Evolutionary conservation across 768 basidiomycete species (phyloP).

Genomic region (Atractiella rhizophila): DNA sequence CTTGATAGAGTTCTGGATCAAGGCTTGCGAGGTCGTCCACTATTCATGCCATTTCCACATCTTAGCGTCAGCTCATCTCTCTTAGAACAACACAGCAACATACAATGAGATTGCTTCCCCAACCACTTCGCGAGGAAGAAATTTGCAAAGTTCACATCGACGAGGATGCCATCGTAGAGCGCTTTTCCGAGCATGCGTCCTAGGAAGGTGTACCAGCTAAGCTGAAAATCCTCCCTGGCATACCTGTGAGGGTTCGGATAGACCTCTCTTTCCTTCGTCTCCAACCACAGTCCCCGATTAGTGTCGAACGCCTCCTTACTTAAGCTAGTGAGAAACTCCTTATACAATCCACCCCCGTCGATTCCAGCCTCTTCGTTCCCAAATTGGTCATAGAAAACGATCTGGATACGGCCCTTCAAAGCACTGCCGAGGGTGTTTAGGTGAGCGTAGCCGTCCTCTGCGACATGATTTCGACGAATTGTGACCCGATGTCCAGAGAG

Average conservation of each 20-base stretch:
- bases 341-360: conserved; percentile 91
- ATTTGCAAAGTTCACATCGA: conserved; percentile 78
- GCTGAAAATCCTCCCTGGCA: conserved; percentile 63
- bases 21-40: conserved; percentile 4
- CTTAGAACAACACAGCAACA: neutral
- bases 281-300: conserved; percentile 78
- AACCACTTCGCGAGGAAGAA: conserved; percentile 96
- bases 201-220: conserved; percentile 80
- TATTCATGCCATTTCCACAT: neutral
- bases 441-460: conserved; percentile 74
- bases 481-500: conserved; percentile 25
- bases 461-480: conserved; percentile 46
- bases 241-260: conserved; percentile 86
- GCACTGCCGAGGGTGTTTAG: conserved; percentile 40
- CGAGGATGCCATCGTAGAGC: conserved; percentile 80
- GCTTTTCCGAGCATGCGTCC: conserved; percentile 88
- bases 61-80: neutral
- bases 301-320: conserved; percentile 87
- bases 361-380: conserved; percentile 40
- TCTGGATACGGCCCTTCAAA: conserved; percentile 58
- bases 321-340: conserved; percentile 83
- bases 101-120: conserved; percentile 53
- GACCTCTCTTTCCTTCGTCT: conserved; percentile 68
- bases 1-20: conserved; percentile 39
- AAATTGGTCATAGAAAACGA: conserved; percentile 63